phyloP scores from a whole-genome alignment of 208 protist species.

The Leishmania arabica region DNA sequence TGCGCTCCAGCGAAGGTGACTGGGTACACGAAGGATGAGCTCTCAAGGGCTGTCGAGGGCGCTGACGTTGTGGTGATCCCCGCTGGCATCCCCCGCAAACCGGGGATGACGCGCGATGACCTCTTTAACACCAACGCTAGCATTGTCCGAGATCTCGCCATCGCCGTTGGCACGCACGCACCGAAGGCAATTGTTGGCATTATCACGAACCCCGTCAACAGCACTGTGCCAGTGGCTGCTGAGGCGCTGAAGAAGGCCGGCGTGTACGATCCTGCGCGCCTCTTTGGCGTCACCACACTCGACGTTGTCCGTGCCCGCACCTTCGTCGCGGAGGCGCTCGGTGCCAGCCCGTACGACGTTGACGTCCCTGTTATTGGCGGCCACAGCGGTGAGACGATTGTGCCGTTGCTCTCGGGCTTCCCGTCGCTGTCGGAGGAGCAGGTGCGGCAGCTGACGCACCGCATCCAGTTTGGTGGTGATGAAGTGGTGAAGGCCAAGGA shows the following conservation, averaged over 20 bases:
- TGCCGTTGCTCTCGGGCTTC: conserved; percentile 90
- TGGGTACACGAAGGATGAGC: conserved; percentile 75
- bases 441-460: conserved; percentile 78
- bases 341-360: conserved; percentile 53
- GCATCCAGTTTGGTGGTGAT: conserved; percentile 85
- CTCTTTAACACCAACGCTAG: conserved; percentile 95
- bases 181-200: conserved; percentile 92
- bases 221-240: conserved; percentile 93
- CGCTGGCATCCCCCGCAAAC: conserved; percentile 96
- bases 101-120: conserved; percentile 96
- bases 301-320: conserved; percentile 85
- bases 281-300: conserved; percentile 94
- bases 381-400: conserved; percentile 94
- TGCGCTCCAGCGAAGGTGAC: conserved; percentile 75
- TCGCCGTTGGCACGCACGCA: conserved; percentile 71
- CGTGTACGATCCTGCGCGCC: conserved; percentile 77
- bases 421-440: conserved; percentile 55
- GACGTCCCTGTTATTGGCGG: conserved; percentile 93
- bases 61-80: conserved; percentile 93
- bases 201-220: conserved; percentile 96
- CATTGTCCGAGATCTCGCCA: conserved; percentile 87
- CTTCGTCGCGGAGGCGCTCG: conserved; percentile 73
- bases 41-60: conserved; percentile 74
- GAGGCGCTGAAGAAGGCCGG: conserved; percentile 90
- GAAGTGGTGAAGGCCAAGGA: conserved; percentile 92